These are phyloP conservation scores for Dactylellina haptotyla DNA, from an alignment of 2,329 filamentous ascomycete genomes.

Conservation along the genomic window DNA sequence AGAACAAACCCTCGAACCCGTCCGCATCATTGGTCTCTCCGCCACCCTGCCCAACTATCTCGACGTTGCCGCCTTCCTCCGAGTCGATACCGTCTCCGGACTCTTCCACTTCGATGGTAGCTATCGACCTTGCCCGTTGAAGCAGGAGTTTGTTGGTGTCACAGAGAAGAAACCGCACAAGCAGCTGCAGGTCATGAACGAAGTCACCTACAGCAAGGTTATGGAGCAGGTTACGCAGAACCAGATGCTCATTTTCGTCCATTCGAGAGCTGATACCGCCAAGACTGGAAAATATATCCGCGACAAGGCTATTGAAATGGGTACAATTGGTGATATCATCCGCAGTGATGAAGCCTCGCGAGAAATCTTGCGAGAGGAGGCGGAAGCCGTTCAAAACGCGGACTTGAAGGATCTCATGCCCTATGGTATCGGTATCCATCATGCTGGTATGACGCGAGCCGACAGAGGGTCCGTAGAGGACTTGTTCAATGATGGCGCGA, in stretches of 20 bases:
- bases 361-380: constrained; percentile 86
- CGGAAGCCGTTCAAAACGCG: constrained; percentile 78
- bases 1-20: constrained; percentile 92
- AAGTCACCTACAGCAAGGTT: constrained; percentile 97
- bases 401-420: constrained; percentile 94
- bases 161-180: constrained; percentile 99
- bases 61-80: constrained; percentile 93
- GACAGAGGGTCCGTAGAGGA: constrained; percentile 96
- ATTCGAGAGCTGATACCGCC: constrained; percentile 96
- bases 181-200: constrained; percentile 98
- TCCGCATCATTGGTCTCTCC: constrained; percentile 89
- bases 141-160: constrained; percentile 96
- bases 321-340: constrained; percentile 95
- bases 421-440: constrained; percentile 97
- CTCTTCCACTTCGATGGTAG: constrained; percentile 97
- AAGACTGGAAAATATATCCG: constrained; percentile 97
- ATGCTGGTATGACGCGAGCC: constrained; percentile 95
- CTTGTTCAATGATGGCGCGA: constrained; percentile 86
- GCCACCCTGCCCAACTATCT: constrained; percentile 96
- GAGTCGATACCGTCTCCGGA: constrained; percentile 84
- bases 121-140: constrained; percentile 90
- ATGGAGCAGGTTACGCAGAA: constrained; percentile 92
- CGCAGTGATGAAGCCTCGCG: constrained; percentile 90
- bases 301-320: constrained; percentile 95
- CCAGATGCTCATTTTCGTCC: constrained; percentile 99